Base-by-base conservation (phyloP, 163 green algal genomes). In the Prototheca wickerhamii region DNA sequence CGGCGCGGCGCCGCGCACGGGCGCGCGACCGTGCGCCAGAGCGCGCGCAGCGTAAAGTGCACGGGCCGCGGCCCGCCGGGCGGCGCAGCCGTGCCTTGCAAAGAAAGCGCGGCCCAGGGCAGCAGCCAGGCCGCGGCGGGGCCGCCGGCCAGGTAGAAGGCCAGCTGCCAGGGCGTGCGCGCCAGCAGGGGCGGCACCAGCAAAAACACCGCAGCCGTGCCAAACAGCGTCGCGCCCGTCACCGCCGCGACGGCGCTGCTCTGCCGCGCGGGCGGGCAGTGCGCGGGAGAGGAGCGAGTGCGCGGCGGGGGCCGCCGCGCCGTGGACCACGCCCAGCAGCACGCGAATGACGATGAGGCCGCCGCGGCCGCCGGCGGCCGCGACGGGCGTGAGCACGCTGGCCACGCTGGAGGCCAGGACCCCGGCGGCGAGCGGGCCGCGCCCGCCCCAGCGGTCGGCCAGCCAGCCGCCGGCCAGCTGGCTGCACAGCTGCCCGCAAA, bases 291-390 rank as follows among this genome's bases (percentile, higher is more conserved):
- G 91, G 60, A 94, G 72, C 1, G 82, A 85, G 64, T 94, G 86
- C 25, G 90, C 84, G 42, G 86, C 71, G 0, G 86, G 86, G 71
- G 91, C 90, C 10, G 86, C 84, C 3, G 92, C 81, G 4, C 86
- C 86, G 73, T 94, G 86, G 2, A 82, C 86, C 4, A 90, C 69
- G 0, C 86, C 86, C 61, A 92, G 79, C 56, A 83, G 63, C 40
- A 91, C 70, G 25, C 86, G 73, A 2, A 76, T 73, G 28, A 61
- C 71, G 15, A 92, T 43, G 44, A 94, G 74, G 6, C 80, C 61
- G 6, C 63, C 55, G 0, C 75, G 75, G 28, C 86, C 85, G 2
- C 61, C 40, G 28, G 61, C 72, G 6, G 86, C 84, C 6, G 82
- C 78, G 3, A 49, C 51, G 0, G 86, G 86, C 0, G 83, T 90